Conservation (phyloP, 2,329 filamentous ascomycete genomes). For the Cladobotryum protrusum region DNA sequence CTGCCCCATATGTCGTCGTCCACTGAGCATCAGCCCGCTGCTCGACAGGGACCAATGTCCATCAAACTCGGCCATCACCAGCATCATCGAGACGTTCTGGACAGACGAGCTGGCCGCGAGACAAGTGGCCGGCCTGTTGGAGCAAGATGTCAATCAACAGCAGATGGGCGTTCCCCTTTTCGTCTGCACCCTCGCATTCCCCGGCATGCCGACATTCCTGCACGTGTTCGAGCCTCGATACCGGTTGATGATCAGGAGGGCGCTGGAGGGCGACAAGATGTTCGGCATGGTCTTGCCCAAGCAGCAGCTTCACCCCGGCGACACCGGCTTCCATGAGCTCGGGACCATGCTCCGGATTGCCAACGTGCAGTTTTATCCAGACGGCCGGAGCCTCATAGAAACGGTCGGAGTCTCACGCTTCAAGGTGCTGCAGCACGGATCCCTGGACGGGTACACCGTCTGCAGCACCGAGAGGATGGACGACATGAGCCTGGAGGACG, state of each 20-base stretch:
- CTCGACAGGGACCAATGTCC: conserved; percentile 37
- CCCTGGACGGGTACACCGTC: conserved; percentile 70
- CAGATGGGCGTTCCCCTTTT: conserved; percentile 66
- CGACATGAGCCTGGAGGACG: conserved; percentile 74
- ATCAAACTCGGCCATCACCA: conserved; percentile 56
- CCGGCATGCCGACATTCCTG: conserved; percentile 75
- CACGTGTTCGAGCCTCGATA: conserved; percentile 94
- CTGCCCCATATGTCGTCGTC: conserved; percentile 74
- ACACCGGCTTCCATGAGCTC: conserved; percentile 57
- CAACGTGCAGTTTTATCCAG: conserved; percentile 64
- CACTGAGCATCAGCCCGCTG: conserved; percentile 45
- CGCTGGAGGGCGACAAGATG: conserved; percentile 63
- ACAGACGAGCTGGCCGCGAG: conserved; percentile 57
- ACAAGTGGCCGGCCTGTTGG: conserved; percentile 43
- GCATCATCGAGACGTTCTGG: conserved; percentile 64
- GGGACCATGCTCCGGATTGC: conserved; percentile 75
- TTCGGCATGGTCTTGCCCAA: conserved; percentile 84
- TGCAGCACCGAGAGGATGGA: conserved; percentile 72
- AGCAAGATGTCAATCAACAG: conserved; percentile 48
- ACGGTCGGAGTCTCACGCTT: conserved; percentile 73
- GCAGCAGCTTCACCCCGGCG: conserved; percentile 32
- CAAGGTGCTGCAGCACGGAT: conserved; percentile 56
- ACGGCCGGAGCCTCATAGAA: conserved; percentile 77
- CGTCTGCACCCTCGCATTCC: conserved; percentile 75
- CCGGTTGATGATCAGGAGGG: conserved; percentile 78